Percentiles rank a stretch among this genome's conserved stretches.
phyloP scores from a whole-genome alignment of 495 filamentous ascomycete genomes.

The Aspergillus cavernicola region DNA sequence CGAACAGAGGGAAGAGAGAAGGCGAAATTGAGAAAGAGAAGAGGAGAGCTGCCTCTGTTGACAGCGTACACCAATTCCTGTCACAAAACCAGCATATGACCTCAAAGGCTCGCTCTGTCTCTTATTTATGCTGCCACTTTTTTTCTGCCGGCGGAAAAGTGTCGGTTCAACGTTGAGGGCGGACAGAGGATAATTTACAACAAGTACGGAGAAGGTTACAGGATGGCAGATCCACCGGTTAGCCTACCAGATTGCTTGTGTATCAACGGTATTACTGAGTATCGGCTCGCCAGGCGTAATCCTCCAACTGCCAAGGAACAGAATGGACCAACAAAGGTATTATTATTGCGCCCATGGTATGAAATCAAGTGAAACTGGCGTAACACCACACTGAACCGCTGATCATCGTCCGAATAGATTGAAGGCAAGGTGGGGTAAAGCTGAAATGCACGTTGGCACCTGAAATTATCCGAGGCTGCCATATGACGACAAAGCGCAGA shows the following conservation, averaged over 20 bases:
- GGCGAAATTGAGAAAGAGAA: no score
- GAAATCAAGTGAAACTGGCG: neutral
- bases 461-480: slow-evolving; percentile 3
- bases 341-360: no score
- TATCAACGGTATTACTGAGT: slow-evolving; percentile 8
- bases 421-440: slow-evolving; percentile 6
- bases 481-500: slow-evolving; percentile 5
- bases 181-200: slow-evolving; percentile 9
- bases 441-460: neutral
- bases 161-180: slow-evolving; percentile 7
- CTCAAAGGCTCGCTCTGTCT: neutral
- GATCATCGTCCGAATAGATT: slow-evolving; percentile 2
- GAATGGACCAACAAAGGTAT: no score
- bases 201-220: slow-evolving; percentile 8
- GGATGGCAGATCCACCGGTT: neutral
- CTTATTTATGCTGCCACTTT: slow-evolving; percentile 12
- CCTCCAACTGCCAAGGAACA: neutral
- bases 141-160: slow-evolving; percentile 29
- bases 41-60: no score
- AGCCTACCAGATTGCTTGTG: neutral
- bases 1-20: neutral
- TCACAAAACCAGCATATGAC: no score
- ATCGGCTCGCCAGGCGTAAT: slow-evolving; percentile 10
- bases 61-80: no score
- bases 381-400: no score